Evolutionary conservation across 805 yeast genomes (phyloP), one percentile per base, ranked within the genome.

Genomic region (Debaryomyces maramus): DNA sequence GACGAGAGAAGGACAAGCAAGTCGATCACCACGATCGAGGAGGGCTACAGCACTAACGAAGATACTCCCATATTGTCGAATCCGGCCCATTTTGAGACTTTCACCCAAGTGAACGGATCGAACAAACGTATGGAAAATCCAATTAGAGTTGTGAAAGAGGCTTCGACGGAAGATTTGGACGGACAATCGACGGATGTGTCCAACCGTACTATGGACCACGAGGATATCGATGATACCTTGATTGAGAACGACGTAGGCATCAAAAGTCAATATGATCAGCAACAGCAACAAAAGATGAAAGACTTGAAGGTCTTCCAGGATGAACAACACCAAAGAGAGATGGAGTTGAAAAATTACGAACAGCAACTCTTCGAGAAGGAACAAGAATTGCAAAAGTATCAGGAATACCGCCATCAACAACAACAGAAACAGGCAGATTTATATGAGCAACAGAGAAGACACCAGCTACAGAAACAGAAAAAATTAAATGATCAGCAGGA

Each of bases 51-150:
- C 18, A 42, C 50, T 20, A 39, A 40, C 35, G 60, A 55, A 19
- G 54, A 48, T 30, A 55, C 64, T 2, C 65, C 65, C 4, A 45
- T 47, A 8, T 40, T 57, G 28, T 45, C 48, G n/a, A 55, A 51
- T 34, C 55, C 55, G 4, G 61, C 58, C 13, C 46, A 56, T 5
- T 53, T 58, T 44, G 55, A 56, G 35, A 47, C 55, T 32, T 45
- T 55, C 32, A 54, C 45, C 16, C 50, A 43, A 17, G 41, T 39
- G 8, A 40, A 37, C 31, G 38, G 43, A 30, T 39, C 43, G n/a
- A 21, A 23, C 19, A 15, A 22, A 11, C 8, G 11, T 16, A n/a
- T n/a, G 2, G 15, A 17, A 11, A 40, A 45, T n/a, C 45, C 46
- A 11, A 18, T 33, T 2, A 45, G 40, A 14, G 29, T 47, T 24